Conservation (phyloP, 1,139 yeast genomes). For the Debaryomyces nepalensis region DNA sequence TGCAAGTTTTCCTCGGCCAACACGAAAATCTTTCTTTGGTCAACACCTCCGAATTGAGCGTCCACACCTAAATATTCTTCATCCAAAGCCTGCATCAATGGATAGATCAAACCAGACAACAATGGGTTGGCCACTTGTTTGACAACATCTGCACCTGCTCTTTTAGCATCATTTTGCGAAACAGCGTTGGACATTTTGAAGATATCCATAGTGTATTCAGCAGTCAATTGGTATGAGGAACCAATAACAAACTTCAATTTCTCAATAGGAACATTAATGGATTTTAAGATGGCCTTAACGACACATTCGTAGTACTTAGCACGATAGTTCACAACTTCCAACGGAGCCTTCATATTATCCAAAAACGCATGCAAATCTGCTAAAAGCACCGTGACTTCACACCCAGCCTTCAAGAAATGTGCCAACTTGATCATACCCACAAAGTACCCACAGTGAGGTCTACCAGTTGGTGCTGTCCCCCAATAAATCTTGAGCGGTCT, state of each 20-base stretch:
- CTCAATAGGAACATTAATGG: slow-evolving; percentile 91
- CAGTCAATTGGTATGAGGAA: slow-evolving; percentile 79
- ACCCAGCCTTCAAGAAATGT: slow-evolving; percentile 92
- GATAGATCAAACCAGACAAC: slow-evolving; percentile 92
- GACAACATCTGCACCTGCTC: slow-evolving; percentile 99
- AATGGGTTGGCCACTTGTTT: slow-evolving; percentile 95
- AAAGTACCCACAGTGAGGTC: slow-evolving; percentile 98
- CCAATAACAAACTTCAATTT: slow-evolving; percentile 84
- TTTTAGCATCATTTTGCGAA: slow-evolving; percentile 93
- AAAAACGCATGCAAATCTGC: slow-evolving; percentile 98
- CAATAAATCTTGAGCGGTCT: slow-evolving; percentile 89
- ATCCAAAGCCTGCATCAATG: slow-evolving; percentile 98
- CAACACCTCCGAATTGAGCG: slow-evolving; percentile 98
- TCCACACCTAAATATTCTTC: slow-evolving; percentile 90
- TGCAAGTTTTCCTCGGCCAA: slow-evolving; percentile 95
- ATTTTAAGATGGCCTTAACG: slow-evolving; percentile 80
- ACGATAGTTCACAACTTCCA: slow-evolving; percentile 87
- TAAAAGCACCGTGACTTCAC: slow-evolving; percentile 87
- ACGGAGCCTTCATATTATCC: slow-evolving; percentile 98
- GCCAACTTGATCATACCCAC: slow-evolving; percentile 98
- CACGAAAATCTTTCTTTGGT: slow-evolving; percentile 96
- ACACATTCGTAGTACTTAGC: slow-evolving; percentile 86
- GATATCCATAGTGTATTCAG: slow-evolving; percentile 84
- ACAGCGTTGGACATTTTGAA: slow-evolving; percentile 82
- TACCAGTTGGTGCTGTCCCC: slow-evolving; percentile 88